Evolutionary conservation across 805 yeast genomes (phyloP).

Genomic region (Saccharomycopsis sp.): DNA sequence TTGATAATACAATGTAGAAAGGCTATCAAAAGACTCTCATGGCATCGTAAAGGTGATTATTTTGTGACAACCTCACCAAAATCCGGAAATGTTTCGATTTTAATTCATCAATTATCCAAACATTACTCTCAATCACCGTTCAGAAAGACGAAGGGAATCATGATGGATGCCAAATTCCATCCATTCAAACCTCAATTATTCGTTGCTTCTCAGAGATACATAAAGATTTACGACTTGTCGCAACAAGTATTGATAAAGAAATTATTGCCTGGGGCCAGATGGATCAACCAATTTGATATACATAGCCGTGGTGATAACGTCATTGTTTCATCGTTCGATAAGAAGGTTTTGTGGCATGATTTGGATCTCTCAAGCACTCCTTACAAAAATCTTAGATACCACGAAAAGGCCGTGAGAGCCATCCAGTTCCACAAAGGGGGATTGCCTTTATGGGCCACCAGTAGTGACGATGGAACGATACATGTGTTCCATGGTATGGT

Average conservation of each 20-base stretch:
- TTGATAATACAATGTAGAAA: constrained; percentile 60
- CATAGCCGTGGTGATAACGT: constrained; percentile 97
- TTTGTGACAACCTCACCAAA: constrained; percentile 96
- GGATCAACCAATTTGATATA: constrained; percentile 86
- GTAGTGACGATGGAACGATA: constrained; percentile 88
- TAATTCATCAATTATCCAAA: constrained; percentile 90
- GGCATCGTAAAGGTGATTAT: constrained; percentile 98
- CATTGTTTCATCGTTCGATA: constrained; percentile 87
- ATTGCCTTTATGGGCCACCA: constrained; percentile 87
- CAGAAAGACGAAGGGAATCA: constrained; percentile 84
- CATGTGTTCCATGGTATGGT: constrained; percentile 96
- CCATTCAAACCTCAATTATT: constrained; percentile 91
- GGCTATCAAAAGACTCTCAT: constrained; percentile 72
- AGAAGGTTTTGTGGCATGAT: constrained; percentile 96
- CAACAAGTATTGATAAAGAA: constrained; percentile 80
- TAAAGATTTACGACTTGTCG: constrained; percentile 84
- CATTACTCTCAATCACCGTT: constrained; percentile 96
- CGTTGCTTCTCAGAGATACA: constrained; percentile 89
- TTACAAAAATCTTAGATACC: constrained; percentile 91
- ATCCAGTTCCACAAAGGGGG: constrained; percentile 80
- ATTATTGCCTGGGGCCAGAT: constrained; percentile 89
- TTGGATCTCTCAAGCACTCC: constrained; percentile 84
- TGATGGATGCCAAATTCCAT: constrained; percentile 95
- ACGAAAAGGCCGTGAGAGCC: constrained; percentile 87
- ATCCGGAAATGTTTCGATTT: constrained; percentile 77